phyloP scores from a whole-genome alignment of 345 rosid species.

The Xanthoceras sorbifolium region DNA sequence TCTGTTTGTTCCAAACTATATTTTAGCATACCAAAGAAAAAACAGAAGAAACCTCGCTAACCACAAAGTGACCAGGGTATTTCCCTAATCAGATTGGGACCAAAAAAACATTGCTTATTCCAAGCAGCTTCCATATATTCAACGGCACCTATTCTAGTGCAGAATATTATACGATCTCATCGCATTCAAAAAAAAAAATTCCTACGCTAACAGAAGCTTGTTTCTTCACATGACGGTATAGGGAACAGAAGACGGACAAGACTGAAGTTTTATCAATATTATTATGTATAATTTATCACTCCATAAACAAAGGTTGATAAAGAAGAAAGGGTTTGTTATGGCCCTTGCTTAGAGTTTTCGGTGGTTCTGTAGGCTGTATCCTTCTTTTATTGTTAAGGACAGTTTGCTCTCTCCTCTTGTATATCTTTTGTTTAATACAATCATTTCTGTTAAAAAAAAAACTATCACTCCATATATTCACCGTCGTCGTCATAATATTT shows the following conservation, averaged over 20 bases:
- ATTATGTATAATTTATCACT: not conserved
- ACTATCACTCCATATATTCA: slow-evolving; percentile 8
- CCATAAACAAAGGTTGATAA: too few species aligned
- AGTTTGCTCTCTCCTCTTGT: too few species aligned
- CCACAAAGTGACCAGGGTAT: not conserved
- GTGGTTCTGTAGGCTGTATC: too few species aligned
- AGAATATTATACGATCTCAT: not conserved
- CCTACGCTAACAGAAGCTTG: not conserved
- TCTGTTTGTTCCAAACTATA: not conserved
- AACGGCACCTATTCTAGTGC: not conserved
- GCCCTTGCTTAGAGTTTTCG: too few species aligned
- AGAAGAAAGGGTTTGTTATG: too few species aligned
- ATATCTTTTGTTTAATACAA: too few species aligned
- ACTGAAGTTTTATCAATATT: not conserved
- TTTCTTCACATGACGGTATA: not conserved
- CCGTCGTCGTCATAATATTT: not conserved
- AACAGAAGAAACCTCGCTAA: not conserved
- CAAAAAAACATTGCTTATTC: not conserved
- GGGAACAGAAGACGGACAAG: slow-evolving; percentile 3
- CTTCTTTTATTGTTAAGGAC: too few species aligned
- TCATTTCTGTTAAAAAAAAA: too few species aligned
- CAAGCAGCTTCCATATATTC: not conserved
- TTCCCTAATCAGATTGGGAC: not conserved
- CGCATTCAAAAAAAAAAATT: not conserved
- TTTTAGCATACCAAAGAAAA: not conserved